phyloP scores from a whole-genome alignment of 2,329 filamentous ascomycete genomes.

The Botrytis hyacinthi region DNA sequence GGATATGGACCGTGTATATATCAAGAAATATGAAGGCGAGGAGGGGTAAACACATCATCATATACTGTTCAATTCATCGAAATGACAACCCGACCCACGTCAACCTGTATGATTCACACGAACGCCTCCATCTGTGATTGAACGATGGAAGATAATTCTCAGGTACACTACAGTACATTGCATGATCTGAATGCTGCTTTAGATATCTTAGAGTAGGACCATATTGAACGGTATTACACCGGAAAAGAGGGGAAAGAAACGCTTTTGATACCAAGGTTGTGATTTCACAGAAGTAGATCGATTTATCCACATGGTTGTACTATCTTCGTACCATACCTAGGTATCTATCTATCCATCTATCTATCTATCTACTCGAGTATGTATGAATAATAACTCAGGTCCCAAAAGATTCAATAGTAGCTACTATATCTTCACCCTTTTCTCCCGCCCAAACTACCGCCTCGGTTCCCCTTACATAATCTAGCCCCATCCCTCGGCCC shows the following conservation, averaged over 20 bases:
- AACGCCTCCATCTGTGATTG: background rate
- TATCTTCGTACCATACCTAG: no score
- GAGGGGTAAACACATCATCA: constrained; percentile 9
- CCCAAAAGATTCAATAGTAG: background rate
- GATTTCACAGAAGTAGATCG: background rate
- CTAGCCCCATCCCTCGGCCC: background rate
- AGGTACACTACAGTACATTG: background rate
- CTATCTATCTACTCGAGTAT: no score
- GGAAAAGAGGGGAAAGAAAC: background rate
- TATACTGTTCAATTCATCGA: background rate
- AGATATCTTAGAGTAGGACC: background rate
- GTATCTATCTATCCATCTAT: background rate
- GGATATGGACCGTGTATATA: background rate
- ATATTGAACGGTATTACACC: background rate
- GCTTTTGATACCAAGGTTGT: background rate
- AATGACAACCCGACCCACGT: background rate
- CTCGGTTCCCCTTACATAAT: constrained; percentile 16
- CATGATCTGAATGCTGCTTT: constrained; percentile 12
- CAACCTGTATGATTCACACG: background rate
- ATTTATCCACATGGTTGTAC: background rate
- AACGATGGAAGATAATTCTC: constrained; percentile 1
- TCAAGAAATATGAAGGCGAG: background rate
- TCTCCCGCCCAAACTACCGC: background rate
- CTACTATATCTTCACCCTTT: background rate
- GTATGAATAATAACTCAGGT: background rate